Evolutionary conservation across 2,329 filamentous ascomycete genomes (phyloP).

Genomic region (Botrytis deweyae): DNA sequence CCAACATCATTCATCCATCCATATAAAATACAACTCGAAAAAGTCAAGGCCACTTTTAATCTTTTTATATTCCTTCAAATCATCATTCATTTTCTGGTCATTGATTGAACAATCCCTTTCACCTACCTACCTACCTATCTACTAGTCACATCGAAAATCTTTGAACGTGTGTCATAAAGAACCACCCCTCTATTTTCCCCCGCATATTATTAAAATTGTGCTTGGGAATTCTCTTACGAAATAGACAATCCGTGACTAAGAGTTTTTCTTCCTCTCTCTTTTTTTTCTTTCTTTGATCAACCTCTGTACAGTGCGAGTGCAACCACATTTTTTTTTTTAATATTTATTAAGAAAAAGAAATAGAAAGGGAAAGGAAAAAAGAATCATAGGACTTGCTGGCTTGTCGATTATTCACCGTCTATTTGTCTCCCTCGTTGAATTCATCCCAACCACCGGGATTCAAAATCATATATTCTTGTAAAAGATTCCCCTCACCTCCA

Average conservation of each 20-base stretch:
- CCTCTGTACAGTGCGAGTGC: slow-evolving; percentile 19
- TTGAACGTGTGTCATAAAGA: slow-evolving; percentile 9
- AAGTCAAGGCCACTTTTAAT: not conserved
- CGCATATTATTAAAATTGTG: slow-evolving; percentile 15
- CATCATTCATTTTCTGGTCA: not conserved
- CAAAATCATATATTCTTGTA: not conserved
- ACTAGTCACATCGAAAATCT: not conserved
- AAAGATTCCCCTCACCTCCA: slow-evolving; percentile 9
- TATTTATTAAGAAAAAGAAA: not conserved
- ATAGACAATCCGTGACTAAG: slow-evolving; percentile 20
- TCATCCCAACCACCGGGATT: slow-evolving; percentile 11
- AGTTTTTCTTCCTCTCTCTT: slow-evolving; percentile 3
- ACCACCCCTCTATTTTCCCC: slow-evolving; percentile 14
- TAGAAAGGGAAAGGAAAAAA: not conserved
- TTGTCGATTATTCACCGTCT: slow-evolving; percentile 11
- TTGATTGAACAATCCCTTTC: slow-evolving; percentile 4
- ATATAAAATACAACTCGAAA: not conserved
- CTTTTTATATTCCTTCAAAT: not conserved
- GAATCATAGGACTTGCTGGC: not conserved
- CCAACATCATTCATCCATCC: not conserved
- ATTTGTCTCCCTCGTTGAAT: slow-evolving; percentile 12
- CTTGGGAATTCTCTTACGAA: slow-evolving; percentile 18
- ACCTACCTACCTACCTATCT: not conserved
- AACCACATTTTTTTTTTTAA: not conserved
- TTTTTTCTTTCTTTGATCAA: slow-evolving; percentile 21